A percentile compares a stretch with the other conserved stretches of the same genome.
Evolutionary conservation across 2,329 filamentous ascomycete species (phyloP).

Genomic region (Botrytis pseudocinerea): DNA sequence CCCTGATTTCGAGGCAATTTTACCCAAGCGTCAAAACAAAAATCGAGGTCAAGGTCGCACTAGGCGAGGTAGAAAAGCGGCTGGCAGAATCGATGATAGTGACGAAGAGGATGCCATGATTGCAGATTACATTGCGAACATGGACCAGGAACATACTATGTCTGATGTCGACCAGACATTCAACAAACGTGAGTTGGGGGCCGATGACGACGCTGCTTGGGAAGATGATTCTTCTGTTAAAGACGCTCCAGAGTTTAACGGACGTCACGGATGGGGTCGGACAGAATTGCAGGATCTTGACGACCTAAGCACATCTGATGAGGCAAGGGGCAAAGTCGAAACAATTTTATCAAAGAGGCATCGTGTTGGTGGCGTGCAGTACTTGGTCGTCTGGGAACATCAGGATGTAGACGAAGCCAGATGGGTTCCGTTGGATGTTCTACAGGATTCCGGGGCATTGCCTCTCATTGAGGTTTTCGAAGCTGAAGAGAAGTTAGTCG

Average conservation of each 20-base stretch:
- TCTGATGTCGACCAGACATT: slow-evolving; percentile 23
- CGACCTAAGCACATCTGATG: slow-evolving; percentile 52
- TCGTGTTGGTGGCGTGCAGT: slow-evolving; percentile 49
- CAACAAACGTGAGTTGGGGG: slow-evolving; percentile 47
- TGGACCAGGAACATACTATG: slow-evolving; percentile 36
- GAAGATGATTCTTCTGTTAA: slow-evolving; percentile 28
- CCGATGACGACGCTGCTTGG: slow-evolving; percentile 40
- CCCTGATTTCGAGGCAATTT: slow-evolving; percentile 21
- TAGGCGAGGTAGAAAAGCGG: not conserved
- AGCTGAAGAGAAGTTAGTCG: slow-evolving; percentile 38
- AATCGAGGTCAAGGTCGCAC: slow-evolving; percentile 19
- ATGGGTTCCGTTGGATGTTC: slow-evolving; percentile 47
- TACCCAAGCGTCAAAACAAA: slow-evolving; percentile 16
- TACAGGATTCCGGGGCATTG: slow-evolving; percentile 39
- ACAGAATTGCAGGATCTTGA: slow-evolving; percentile 50
- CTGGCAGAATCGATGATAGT: not conserved
- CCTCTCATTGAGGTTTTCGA: slow-evolving; percentile 42
- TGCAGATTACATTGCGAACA: slow-evolving; percentile 43
- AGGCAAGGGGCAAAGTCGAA: slow-evolving; percentile 45
- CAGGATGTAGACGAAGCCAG: slow-evolving; percentile 49
- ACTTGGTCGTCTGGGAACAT: slow-evolving; percentile 52
- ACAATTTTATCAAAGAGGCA: slow-evolving; percentile 49
- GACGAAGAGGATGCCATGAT: slow-evolving; percentile 34
- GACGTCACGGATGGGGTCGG: slow-evolving; percentile 45
- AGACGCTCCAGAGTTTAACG: slow-evolving; percentile 1